phyloP scores from a whole-genome alignment of 139 green algal species.

The Micromonas commoda region DNA sequence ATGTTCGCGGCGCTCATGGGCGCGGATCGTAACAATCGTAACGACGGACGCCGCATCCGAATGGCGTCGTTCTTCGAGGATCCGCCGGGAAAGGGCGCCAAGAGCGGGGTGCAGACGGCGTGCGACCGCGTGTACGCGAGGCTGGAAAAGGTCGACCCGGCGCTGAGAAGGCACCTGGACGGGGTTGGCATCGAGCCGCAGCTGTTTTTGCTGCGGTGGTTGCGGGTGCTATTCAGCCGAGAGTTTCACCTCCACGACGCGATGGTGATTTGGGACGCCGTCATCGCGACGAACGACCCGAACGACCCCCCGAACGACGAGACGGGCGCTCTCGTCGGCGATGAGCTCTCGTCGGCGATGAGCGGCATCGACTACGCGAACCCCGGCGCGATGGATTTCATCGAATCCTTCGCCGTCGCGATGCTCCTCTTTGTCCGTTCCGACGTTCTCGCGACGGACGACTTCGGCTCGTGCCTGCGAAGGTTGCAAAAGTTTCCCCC shows the following conservation, averaged over 20 bases:
- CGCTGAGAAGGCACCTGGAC: background rate
- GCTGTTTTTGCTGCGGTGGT: constrained; percentile 28
- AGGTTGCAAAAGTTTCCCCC: constrained; percentile 3
- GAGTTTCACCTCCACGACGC: constrained; percentile 18
- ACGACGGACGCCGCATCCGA: background rate
- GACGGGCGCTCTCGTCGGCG: too few species aligned
- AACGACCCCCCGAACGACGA: too few species aligned
- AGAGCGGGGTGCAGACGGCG: background rate
- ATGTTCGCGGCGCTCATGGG: constrained; percentile 28
- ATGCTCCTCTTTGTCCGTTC: background rate
- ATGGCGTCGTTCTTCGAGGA: constrained; percentile 11
- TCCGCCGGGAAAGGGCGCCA: background rate
- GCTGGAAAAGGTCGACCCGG: background rate
- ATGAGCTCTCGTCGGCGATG: too few species aligned
- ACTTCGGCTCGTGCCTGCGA: background rate
- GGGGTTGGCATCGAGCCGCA: constrained; percentile 16
- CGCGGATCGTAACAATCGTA: background rate
- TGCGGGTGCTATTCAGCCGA: constrained; percentile 17
- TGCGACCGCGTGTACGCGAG: background rate
- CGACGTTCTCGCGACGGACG: background rate
- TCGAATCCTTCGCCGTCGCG: background rate
- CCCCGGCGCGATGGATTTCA: background rate
- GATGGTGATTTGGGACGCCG: constrained; percentile 1
- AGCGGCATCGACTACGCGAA: background rate
- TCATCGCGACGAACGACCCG: too few species aligned